Percentiles rank a stretch among this genome's conserved stretches.
phyloP scores from a whole-genome alignment of 2,329 filamentous ascomycete genomes.

The Penicillium sp. region DNA sequence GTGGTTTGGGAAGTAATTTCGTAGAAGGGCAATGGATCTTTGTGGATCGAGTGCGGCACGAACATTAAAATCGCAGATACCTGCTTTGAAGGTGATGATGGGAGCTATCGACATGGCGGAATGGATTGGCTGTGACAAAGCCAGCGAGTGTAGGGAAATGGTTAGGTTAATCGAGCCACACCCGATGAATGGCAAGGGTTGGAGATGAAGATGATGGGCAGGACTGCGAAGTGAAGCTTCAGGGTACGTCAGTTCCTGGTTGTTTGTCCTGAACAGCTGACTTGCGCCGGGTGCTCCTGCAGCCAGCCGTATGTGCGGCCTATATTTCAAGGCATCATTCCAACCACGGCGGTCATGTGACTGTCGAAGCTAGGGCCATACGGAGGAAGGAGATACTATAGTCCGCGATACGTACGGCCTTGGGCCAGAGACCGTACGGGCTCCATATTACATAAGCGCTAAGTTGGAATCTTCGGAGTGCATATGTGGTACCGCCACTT shows the following conservation, averaged over 20 bases:
- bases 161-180: slow-evolving; percentile 5
- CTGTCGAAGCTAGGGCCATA: too few relatives aligned
- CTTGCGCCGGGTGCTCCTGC: slow-evolving; percentile 14
- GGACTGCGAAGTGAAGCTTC: slow-evolving; percentile 20
- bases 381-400: too few relatives aligned
- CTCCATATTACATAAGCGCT: too few relatives aligned
- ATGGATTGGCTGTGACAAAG: background rate
- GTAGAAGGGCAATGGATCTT: background rate
- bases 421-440: too few relatives aligned
- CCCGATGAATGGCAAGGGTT: slow-evolving; percentile 10
- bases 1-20: too few relatives aligned
- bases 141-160: background rate
- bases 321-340: slow-evolving; percentile 13
- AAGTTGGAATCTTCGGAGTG: too few relatives aligned
- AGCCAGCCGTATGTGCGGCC: slow-evolving; percentile 13
- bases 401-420: too few relatives aligned
- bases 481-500: too few relatives aligned
- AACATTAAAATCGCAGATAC: slow-evolving; percentile 81
- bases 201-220: slow-evolving; percentile 8
- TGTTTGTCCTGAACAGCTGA: slow-evolving; percentile 22
- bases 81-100: slow-evolving; percentile 95
- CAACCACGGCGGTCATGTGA: background rate
- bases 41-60: slow-evolving; percentile 34
- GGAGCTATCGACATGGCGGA: slow-evolving; percentile 74
- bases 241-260: slow-evolving; percentile 29